phyloP scores from a whole-genome alignment of 202 grass and related monocot species.

The Schoenoplectus tabernaemontani region DNA sequence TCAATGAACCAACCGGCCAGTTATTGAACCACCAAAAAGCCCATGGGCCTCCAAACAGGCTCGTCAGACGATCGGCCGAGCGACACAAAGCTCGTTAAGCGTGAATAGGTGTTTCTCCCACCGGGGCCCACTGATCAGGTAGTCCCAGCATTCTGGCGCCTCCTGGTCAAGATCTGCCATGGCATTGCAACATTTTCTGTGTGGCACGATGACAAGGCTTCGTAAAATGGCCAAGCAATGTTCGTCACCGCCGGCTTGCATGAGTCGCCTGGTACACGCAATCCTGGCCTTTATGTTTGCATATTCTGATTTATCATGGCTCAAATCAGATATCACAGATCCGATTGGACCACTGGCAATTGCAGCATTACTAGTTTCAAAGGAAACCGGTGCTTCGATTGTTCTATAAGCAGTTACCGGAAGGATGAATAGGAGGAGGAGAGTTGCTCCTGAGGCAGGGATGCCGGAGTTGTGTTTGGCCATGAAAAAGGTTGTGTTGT shows the following conservation, averaged over 20 bases:
- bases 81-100: constrained; percentile 11
- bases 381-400: not conserved
- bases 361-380: not conserved
- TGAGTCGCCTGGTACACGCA: not conserved
- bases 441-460: not conserved
- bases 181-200: constrained; percentile 2
- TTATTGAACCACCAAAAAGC: not conserved
- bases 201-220: not conserved
- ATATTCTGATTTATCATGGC: not conserved
- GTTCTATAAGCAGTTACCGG: not conserved
- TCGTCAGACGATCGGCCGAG: not conserved
- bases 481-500: constrained; percentile 8
- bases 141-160: constrained; percentile 13
- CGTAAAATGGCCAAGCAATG: constrained; percentile 4
- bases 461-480: not conserved
- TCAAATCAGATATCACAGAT: not conserved
- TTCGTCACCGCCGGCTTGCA: not conserved
- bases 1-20: not conserved
- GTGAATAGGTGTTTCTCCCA: constrained; percentile 11
- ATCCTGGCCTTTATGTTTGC: not conserved
- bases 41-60: not conserved
- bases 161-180: constrained; percentile 25
- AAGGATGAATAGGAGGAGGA: not conserved
- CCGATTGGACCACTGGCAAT: constrained; percentile 1
- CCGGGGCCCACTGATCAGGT: not conserved